Percentiles rank a stretch among this genome's conserved stretches.
phyloP scores from a whole-genome alignment of 1,139 yeast species.

The Yamadazyma triangularis region DNA sequence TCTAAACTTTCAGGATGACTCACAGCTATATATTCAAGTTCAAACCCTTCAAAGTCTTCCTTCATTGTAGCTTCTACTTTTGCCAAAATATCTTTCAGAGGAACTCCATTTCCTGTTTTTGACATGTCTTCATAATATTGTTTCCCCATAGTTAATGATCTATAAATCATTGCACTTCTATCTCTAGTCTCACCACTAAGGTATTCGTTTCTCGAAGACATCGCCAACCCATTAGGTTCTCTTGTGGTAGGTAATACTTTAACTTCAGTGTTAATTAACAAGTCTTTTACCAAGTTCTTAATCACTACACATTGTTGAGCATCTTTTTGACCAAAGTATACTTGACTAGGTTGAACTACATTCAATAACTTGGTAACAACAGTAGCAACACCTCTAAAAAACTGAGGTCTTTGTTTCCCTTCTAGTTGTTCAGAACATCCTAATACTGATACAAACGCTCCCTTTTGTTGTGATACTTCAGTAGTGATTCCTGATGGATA shows the following conservation, averaged over 20 bases:
- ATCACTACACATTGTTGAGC: slow-evolving; percentile 89
- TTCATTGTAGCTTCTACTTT: slow-evolving; percentile 22
- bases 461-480: slow-evolving; percentile 58
- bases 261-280: slow-evolving; percentile 63
- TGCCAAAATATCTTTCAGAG: slow-evolving; percentile 26
- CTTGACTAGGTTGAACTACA: slow-evolving; percentile 64
- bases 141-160: slow-evolving; percentile 51
- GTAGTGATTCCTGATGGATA: slow-evolving; percentile 87
- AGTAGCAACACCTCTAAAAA: slow-evolving; percentile 95
- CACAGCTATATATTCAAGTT: slow-evolving; percentile 74
- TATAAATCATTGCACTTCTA: slow-evolving; percentile 53
- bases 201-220: slow-evolving; percentile 86
- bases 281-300: slow-evolving; percentile 63
- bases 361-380: slow-evolving; percentile 83
- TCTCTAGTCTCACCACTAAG: slow-evolving; percentile 48
- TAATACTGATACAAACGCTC: slow-evolving; percentile 79
- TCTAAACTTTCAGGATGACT: slow-evolving; percentile 63
- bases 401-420: slow-evolving; percentile 83
- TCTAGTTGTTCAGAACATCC: slow-evolving; percentile 88
- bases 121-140: slow-evolving; percentile 15
- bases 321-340: slow-evolving; percentile 95
- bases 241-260: slow-evolving; percentile 72
- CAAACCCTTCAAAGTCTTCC: slow-evolving; percentile 26
- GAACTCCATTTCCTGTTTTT: slow-evolving; percentile 12
- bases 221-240: slow-evolving; percentile 66